Conservation (phyloP, 2,329 filamentous ascomycete species). For the Cladosporium colombiae region DNA sequence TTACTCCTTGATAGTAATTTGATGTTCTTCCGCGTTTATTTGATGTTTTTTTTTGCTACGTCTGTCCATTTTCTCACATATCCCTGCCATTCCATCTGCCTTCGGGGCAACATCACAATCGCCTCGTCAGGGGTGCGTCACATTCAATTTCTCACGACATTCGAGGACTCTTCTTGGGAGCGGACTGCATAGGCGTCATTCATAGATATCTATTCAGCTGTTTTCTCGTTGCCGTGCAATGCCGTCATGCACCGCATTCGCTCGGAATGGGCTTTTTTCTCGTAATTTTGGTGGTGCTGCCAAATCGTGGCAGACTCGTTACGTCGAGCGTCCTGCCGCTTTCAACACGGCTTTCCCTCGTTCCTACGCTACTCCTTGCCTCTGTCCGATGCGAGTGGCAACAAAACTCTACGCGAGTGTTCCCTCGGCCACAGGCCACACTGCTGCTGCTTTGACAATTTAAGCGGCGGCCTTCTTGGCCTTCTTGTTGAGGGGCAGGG, state of each 20-base stretch:
- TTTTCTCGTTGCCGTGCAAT: conserved; percentile 13
- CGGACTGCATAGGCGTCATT: conserved; percentile 17
- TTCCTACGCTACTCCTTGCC: conserved; percentile 86
- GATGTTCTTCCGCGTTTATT: background rate
- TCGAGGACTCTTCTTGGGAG: background rate
- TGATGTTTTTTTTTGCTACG: background rate
- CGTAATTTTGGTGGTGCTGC: conserved; percentile 21
- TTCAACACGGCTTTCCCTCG: conserved; percentile 68
- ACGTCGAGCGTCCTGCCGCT: conserved; percentile 54
- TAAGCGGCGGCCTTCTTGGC: conserved; percentile 20
- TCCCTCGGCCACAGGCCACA: background rate
- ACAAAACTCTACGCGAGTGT: background rate
- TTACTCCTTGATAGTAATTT: background rate
- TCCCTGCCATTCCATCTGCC: background rate
- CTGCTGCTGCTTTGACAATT: background rate
- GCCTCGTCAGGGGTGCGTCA: background rate
- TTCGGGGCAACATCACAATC: background rate
- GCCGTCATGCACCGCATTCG: conserved; percentile 17
- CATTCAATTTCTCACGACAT: background rate
- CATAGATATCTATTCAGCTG: conserved; percentile 19
- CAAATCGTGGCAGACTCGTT: conserved; percentile 18
- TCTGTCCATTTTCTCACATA: background rate
- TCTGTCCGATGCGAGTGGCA: conserved; percentile 41
- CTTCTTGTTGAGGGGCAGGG: conserved; percentile 71
- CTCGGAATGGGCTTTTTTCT: conserved; percentile 6